These are phyloP conservation scores for Aegilops longissima DNA, from an alignment of 176 grass and related monocot species.

Conservation along the genomic window DNA sequence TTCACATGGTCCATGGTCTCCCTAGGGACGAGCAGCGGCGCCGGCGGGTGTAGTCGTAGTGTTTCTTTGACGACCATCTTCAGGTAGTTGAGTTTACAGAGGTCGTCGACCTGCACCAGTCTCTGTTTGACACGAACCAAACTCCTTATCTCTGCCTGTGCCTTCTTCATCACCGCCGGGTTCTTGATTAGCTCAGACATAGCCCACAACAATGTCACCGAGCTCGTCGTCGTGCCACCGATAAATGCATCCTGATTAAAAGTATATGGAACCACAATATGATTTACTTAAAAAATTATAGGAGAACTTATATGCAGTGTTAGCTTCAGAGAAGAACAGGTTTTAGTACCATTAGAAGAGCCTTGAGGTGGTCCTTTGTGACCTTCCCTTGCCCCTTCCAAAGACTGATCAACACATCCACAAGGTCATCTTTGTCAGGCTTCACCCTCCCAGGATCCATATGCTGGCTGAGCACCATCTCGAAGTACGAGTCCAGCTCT, in stretches of 20 bases:
- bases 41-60: too few species aligned
- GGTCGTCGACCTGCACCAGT: neutral
- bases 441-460: neutral
- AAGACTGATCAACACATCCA: constrained; percentile 15
- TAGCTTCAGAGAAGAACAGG: neutral
- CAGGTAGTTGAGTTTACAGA: neutral
- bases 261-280: neutral
- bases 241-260: neutral
- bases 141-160: neutral
- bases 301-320: neutral
- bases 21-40: neutral
- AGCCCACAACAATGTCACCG: constrained; percentile 15
- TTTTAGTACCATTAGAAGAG: neutral
- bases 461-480: constrained; percentile 19
- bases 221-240: neutral
- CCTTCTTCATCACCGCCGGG: neutral
- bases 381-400: neutral
- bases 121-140: neutral
- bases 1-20: neutral
- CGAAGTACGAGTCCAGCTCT: constrained; percentile 21
- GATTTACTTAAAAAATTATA: neutral
- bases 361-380: constrained; percentile 19
- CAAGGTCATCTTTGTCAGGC: constrained; percentile 21
- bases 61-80: neutral
- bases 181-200: constrained; percentile 26